Evolutionary conservation across 1,139 yeast genomes (phyloP).

Genomic region (Saccharomyces hybrid): DNA sequence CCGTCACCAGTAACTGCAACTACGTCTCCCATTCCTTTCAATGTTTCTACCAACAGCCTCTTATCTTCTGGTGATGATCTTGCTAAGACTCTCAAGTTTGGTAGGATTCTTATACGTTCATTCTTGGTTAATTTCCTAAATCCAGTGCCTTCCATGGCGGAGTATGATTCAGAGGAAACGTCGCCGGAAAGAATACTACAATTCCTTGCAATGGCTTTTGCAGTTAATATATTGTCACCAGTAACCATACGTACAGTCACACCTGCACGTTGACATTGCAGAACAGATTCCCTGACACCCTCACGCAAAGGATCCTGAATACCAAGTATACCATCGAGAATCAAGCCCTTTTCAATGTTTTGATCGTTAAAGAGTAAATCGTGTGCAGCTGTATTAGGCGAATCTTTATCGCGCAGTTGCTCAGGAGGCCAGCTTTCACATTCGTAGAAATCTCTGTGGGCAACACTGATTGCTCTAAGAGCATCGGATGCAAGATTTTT

Average conservation of each 20-base stretch:
- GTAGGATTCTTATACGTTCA: constrained; percentile 58
- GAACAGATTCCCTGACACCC: constrained; percentile 86
- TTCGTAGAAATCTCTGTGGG: constrained; percentile 59
- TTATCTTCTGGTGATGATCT: constrained; percentile 95
- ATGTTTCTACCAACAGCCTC: constrained; percentile 73
- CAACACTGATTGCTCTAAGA: constrained; percentile 76
- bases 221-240: constrained; percentile 87
- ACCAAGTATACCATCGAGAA: constrained; percentile 72
- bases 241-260: constrained; percentile 96
- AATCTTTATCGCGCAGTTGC: constrained; percentile 32
- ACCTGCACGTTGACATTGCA: constrained; percentile 80
- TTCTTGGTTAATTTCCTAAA: constrained; percentile 59
- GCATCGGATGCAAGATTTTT: constrained; percentile 66
- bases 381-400: constrained; percentile 41
- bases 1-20: constrained; percentile 99
- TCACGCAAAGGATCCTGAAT: constrained; percentile 89
- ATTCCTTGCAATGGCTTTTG: constrained; percentile 77
- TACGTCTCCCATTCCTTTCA: constrained; percentile 75
- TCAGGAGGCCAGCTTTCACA: constrained; percentile 59
- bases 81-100: constrained; percentile 75
- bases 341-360: constrained; percentile 34
- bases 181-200: constrained; percentile 68
- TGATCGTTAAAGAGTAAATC: constrained; percentile 37
- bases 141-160: constrained; percentile 88
- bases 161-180: constrained; percentile 45